Base-by-base conservation (phyloP, 129 eudicot genomes). In the Chrysanthemum seticuspe region DNA sequence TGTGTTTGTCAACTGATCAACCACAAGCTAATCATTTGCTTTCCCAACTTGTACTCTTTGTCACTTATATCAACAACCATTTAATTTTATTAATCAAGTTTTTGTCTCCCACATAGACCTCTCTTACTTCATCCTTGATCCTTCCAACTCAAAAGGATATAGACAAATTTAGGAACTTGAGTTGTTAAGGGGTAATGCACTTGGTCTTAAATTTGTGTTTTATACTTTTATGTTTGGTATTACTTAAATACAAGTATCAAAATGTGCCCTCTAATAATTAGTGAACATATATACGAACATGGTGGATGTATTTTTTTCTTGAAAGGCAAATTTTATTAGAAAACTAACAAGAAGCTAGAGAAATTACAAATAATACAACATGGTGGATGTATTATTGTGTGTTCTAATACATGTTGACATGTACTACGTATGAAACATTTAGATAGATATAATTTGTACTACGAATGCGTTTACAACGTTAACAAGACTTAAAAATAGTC, bases 11-110 rank as follows among this genome's bases (percentile, higher is more conserved):
- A 78, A 34, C 68, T 19, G 21, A 19, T 78, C 14, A 57, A 66
- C 77, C 77, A 78, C 71, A 64, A 78, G 27, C 73, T 70, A 77
- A 64, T 78, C 71, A 64, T 71, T 78, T 71, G 76, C 13, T 58
- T 68, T 64, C 65, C 14, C 72, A 78, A 29, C 45, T 70, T 71
- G 67, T 77, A 63, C 69, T 59, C 65, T 59, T 19, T 57, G 45
- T 68, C 62, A 68, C 80, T 68, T 59, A n/a, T 21, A 71, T 29
- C 65, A 62, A 70, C 77, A 72, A 59, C 72, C 47, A 27, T 78
- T 64, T 62, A 18, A 23, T 16, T 64, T 74, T 61, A 69, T 69
- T 14, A 21, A 40, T 63, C 36, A 40, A 67, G 13, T 3, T 36
- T 6, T 55, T 78, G 68, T 78, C 77, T 56, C 82, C 59, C 36